Base-by-base conservation (phyloP, 2,329 filamentous ascomycete species). In the Sporothrix luriei region DNA sequence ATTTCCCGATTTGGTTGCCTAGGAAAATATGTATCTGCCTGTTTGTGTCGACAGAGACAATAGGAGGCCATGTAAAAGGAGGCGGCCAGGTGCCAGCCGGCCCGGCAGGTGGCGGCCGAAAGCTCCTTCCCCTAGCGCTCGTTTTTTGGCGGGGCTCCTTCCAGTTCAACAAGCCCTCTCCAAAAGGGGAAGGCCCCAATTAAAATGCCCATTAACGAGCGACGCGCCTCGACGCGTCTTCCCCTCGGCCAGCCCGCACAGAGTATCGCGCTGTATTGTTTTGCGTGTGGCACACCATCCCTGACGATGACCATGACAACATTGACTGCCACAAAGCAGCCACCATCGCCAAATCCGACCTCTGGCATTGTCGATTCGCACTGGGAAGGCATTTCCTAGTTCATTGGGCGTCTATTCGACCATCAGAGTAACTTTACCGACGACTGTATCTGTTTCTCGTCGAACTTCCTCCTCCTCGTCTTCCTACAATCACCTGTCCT, bases 181-280 rank as follows among this genome's bases (percentile, higher is more conserved):
- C 24, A 46, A 43, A 33, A n/a, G 16, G 43, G 19, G 4, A 11
- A 14, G 13, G 9, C 33, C 40, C 54, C 64, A 69, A 66, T 68
- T 68, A 68, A 70, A 66, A 40, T 51, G 33, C 55, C 61, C 61
- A 65, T 65, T 66, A 52, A 61, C 33, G 38, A 13, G 33, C 33
- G 61, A 82, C 80, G 79, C 80, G 80, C 75, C 71, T 48, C 71
- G 73, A 79, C 81, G 81, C 81, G 81, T 82, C 77, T 78, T 73
- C 66, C 43, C 71, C 72, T 61, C 68, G 59, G 7, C 61, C 24
- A 40, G 57, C 29, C 62, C 57, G 59, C 61, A 26, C 43, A 13
- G 43, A 54, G 26, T 29, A 43, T 9, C 19, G 24, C 49, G 29
- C 29, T 24, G 26, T 26, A 33, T 29, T 57, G 3, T 29, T 48